phyloP scores from a whole-genome alignment of 805 yeast genomes.

The Starmerella roubikii region DNA sequence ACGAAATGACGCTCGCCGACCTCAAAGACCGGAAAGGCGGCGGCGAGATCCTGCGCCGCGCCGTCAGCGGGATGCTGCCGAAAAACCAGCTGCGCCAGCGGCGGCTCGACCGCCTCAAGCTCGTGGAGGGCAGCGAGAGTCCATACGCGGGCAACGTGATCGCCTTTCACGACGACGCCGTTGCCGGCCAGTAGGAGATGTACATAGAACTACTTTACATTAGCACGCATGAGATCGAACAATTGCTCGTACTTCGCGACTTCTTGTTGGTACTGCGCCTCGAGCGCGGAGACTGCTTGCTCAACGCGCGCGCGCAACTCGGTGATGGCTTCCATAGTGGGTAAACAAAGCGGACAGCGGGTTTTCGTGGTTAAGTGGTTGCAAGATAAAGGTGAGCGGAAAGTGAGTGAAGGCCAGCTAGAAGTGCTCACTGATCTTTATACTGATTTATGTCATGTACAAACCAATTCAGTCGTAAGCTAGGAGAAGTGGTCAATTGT shows the following conservation, averaged over 20 bases:
- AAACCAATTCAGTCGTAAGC: not conserved
- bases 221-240: not conserved
- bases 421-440: not conserved
- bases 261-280: not conserved
- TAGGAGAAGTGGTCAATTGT: too few relatives aligned
- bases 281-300: not conserved
- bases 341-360: too few relatives aligned
- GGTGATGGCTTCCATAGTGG: too few relatives aligned
- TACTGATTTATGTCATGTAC: not conserved
- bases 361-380: too few relatives aligned
- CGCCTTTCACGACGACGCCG: constrained; percentile 66
- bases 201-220: not conserved
- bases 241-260: not conserved
- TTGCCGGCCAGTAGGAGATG: not conserved
- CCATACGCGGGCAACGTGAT: constrained; percentile 74
- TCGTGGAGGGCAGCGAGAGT: constrained; percentile 75
- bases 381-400: too few relatives aligned
- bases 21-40: constrained; percentile 68
- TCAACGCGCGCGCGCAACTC: constrained; percentile 1
- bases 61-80: constrained; percentile 94
- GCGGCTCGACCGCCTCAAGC: constrained; percentile 72
- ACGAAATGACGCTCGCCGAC: constrained; percentile 67
- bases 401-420: too few relatives aligned
- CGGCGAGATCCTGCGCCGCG: constrained; percentile 70
- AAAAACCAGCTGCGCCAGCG: constrained; percentile 69